Conservation (phyloP, 2,329 filamentous ascomycete species). For the Aquanectria penicillioides region DNA sequence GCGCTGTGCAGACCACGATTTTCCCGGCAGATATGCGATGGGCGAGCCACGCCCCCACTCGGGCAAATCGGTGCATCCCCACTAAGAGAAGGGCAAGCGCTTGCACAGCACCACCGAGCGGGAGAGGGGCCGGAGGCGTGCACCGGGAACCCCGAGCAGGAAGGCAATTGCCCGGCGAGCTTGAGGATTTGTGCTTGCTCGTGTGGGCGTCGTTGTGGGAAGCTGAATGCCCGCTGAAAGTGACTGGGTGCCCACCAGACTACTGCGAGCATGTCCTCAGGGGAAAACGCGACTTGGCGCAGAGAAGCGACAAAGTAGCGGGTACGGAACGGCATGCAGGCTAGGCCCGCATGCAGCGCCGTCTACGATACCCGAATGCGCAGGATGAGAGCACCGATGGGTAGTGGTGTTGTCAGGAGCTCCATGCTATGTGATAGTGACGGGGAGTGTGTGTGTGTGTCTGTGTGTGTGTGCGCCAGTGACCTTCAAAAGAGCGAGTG, state of each 20-base stretch:
- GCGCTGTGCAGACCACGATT: not conserved
- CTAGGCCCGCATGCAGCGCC: slow-evolving; percentile 11
- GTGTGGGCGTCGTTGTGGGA: slow-evolving; percentile 8
- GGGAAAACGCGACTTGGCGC: slow-evolving; percentile 2
- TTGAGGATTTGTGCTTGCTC: not conserved
- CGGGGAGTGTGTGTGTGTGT: too few relatives aligned
- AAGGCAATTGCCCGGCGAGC: not conserved
- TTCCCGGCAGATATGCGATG: not conserved
- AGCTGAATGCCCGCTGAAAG: slow-evolving; percentile 15
- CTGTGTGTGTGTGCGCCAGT: too few relatives aligned
- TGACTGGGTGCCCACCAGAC: slow-evolving; percentile 5
- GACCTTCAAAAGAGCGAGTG: too few relatives aligned
- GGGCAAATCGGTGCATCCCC: not conserved
- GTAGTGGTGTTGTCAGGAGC: too few relatives aligned
- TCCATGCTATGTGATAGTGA: too few relatives aligned
- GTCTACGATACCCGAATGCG: slow-evolving; percentile 14
- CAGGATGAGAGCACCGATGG: too few relatives aligned
- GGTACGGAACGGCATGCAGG: slow-evolving; percentile 18
- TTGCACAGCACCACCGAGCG: not conserved
- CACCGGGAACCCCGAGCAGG: not conserved
- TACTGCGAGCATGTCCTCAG: slow-evolving; percentile 10
- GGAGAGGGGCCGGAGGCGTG: not conserved
- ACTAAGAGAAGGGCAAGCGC: too few relatives aligned
- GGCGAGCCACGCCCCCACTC: slow-evolving; percentile 1
- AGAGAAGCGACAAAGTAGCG: slow-evolving; percentile 17